phyloP scores from a whole-genome alignment of 768 basidiomycete genomes.

The Psilocybe sp. region DNA sequence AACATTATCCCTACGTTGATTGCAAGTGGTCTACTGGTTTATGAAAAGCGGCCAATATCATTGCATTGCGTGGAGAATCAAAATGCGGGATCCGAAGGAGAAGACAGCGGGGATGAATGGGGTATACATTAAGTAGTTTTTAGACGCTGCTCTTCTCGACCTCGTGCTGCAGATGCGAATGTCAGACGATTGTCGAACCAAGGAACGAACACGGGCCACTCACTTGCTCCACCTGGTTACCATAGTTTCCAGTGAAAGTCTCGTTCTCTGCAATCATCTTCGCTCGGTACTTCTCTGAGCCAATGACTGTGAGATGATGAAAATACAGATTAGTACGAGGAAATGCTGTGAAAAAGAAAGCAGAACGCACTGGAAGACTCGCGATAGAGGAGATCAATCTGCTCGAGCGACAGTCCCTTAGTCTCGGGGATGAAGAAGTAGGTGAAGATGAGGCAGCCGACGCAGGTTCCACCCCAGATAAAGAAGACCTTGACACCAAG shows the following conservation, averaged over 20 bases:
- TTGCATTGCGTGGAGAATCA: too few relatives aligned
- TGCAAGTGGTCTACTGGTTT: too few relatives aligned
- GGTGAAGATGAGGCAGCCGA: conserved; percentile 67
- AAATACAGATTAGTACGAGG: background rate
- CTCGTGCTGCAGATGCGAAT: too few relatives aligned
- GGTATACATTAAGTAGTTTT: too few relatives aligned
- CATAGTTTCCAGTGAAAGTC: conserved; percentile 12
- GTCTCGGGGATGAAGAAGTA: conserved; percentile 40
- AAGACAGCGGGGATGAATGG: too few relatives aligned
- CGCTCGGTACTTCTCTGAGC: conserved; percentile 36
- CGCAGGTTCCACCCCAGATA: conserved; percentile 69
- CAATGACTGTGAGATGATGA: conserved; percentile 35
- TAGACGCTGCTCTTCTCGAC: too few relatives aligned
- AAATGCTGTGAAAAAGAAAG: background rate
- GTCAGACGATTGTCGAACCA: too few relatives aligned
- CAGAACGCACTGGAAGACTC: conserved; percentile 35
- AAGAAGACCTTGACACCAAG: conserved; percentile 78
- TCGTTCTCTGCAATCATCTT: conserved; percentile 22
- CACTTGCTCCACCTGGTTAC: background rate
- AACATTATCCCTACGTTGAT: too few relatives aligned
- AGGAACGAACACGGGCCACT: too few relatives aligned
- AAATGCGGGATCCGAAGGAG: too few relatives aligned
- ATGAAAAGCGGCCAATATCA: too few relatives aligned
- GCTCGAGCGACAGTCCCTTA: conserved; percentile 78
- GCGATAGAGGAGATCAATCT: conserved; percentile 74